These are phyloP conservation scores for Plantago coronopus DNA, from an alignment of 305 asterid genomes.

Conservation along the genomic window DNA sequence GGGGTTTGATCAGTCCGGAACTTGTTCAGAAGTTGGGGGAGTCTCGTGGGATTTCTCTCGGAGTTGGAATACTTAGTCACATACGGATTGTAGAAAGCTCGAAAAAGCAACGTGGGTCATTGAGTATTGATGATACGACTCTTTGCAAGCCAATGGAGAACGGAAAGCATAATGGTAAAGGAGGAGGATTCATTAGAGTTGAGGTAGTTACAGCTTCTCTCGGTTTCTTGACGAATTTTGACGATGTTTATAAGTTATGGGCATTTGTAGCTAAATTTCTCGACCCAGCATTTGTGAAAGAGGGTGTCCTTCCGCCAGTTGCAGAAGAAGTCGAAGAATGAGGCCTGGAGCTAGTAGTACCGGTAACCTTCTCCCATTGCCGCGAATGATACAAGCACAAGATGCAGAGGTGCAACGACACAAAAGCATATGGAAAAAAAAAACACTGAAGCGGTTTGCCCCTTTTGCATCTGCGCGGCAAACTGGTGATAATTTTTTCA, in stretches of 20 bases:
- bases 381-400: conserved; percentile 13
- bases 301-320: conserved; percentile 62
- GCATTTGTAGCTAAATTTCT: conserved; percentile 88
- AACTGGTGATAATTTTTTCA: conserved; percentile 49
- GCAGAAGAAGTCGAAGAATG: conserved; percentile 59
- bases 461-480: conserved; percentile 40
- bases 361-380: conserved; percentile 18
- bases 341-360: conserved; percentile 18
- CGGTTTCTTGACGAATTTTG: conserved; percentile 73
- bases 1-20: conserved; percentile 81
- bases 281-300: conserved; percentile 66
- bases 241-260: conserved; percentile 89
- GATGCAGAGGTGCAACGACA: conserved; percentile 24
- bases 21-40: conserved; percentile 81
- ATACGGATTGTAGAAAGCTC: conserved; percentile 65
- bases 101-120: conserved; percentile 50
- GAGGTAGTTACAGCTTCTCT: conserved; percentile 98
- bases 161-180: conserved; percentile 56
- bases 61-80: conserved; percentile 89
- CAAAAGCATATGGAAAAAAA: conserved; percentile 5
- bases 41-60: conserved; percentile 59
- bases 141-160: conserved; percentile 90
- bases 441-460: conserved; percentile 11
- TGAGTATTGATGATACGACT: conserved; percentile 63
- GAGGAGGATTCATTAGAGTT: conserved; percentile 77